Evolutionary conservation across 1,284 basidiomycete species (phyloP), one percentile per base, ranked within the genome.

Genomic region (Rhizoctonia solani): DNA sequence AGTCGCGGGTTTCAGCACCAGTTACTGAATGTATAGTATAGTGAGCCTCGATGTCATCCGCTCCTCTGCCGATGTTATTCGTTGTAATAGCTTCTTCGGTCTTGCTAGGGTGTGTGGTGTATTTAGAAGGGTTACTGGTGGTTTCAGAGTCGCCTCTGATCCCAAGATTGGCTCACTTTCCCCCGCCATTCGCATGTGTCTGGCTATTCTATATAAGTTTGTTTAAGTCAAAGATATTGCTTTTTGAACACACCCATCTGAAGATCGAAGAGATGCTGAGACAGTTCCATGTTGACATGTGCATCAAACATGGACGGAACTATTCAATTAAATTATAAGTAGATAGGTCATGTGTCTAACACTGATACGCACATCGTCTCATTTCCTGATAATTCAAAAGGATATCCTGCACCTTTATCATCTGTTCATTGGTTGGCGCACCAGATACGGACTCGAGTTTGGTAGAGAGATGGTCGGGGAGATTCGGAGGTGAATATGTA

Each of bases 191-290:
- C 32, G 32, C 32, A 34, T 34, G 32, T 34, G 32, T 11, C 32
- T 34, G 32, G 32, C 32, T 34, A 34, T 34, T 34, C 4, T 4
- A 11, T 34, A 11, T 4, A 4, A 34, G 32, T 34, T 4, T 34
- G 4, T 4, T 11, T 11, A 34, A 34, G 32, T 11, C 11, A 4
- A 11, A 4, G 11, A 4, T 34, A 34, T 11, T 11, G 32, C 32
- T 4, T 4, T 34, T 11, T 34, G 11, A 16, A 53, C 59, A 25
- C 14, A 53, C 59, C 59, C 19, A 65, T 23, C 37, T 65, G 59
- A 11, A 65, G 39, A 53, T 65, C 50, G 14, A 65, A 65, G n/a
- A 65, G 25, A 19, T 65, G 59, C 23, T 65, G 59, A 4, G 59
- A 65, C 25, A 65, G 37, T 8, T 65, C 23, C 59, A 65, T 53